Evolutionary conservation across 257 asterid genomes (phyloP), one percentile per base, ranked within the genome.

Genomic region (Verbascum thapsus): DNA sequence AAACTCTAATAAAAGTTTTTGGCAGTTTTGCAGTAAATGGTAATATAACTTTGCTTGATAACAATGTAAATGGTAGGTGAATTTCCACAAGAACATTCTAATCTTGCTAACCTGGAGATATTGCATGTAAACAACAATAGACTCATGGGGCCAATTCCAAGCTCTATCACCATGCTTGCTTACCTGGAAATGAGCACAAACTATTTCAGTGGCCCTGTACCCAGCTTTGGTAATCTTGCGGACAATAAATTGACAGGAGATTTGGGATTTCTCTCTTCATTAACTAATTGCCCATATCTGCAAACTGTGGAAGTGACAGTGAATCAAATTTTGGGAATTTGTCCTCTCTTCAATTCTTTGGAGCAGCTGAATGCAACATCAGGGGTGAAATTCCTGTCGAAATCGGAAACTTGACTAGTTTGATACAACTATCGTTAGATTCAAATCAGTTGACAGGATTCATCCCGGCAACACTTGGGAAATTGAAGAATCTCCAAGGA

Each of bases 51-150:
- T n/a, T n/a, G n/a, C n/a, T n/a, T n/a, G n/a, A n/a, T n/a, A n/a
- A n/a, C n/a, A n/a, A n/a, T n/a, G n/a, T n/a, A n/a, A n/a, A n/a
- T n/a, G n/a, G n/a, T n/a, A n/a, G 88, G 85, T 61, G 70, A 57
- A 62, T 11, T 82, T 40, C 88, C 85, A 20, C 32, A 22, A 10
- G 83, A 74, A 68, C 32, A 79, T 49, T 70, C 55, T 8, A 56
- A 58, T 10, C 58, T 75, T n/a, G n/a, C n/a, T 10, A 53, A 64
- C 37, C 62, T 73, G 2, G 45, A 17, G 30, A 8, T 3, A 9
- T 22, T 73, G 19, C 13, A 10, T 6, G 55, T 73, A 10, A 55
- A 7, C 0, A 7, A 1, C n/a, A n/a, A n/a, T n/a, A n/a, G n/a
- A n/a, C n/a, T n/a, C n/a, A n/a, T n/a, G n/a, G n/a, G n/a, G n/a